Conservation (phyloP, 2,329 filamentous ascomycete genomes). For the Arachnopeziza araneosa region DNA sequence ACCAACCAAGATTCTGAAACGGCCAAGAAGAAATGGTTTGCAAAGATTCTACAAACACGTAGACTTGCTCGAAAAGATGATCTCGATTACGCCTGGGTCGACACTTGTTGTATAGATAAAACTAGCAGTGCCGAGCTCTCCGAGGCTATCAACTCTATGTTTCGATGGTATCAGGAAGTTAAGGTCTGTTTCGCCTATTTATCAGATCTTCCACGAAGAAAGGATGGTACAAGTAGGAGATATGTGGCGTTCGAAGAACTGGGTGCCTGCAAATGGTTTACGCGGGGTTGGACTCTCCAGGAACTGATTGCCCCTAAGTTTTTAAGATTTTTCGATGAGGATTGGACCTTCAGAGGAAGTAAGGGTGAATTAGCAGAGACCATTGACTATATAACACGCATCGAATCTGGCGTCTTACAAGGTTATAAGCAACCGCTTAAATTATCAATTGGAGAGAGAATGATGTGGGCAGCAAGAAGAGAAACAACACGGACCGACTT, state of each 20-base stretch:
- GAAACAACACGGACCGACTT: not conserved
- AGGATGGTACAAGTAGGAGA: not conserved
- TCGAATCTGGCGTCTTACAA: not conserved
- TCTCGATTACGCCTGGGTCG: not conserved
- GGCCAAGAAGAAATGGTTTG: too few relatives aligned
- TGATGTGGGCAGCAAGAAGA: not conserved
- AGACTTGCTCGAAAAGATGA: too few relatives aligned
- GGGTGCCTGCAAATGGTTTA: not conserved
- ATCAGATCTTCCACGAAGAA: not conserved
- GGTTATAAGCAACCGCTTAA: not conserved
- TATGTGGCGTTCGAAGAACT: not conserved
- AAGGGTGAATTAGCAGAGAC: not conserved
- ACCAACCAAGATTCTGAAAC: too few relatives aligned
- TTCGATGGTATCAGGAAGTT: conserved; percentile 1
- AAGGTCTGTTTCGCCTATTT: conserved; percentile 1
- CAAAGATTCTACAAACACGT: too few relatives aligned
- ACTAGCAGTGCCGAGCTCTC: conserved; percentile 3
- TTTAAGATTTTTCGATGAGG: not conserved
- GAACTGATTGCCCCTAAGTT: not conserved
- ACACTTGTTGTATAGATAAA: conserved; percentile 5
- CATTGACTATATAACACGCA: not conserved
- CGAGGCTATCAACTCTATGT: conserved; percentile 5
- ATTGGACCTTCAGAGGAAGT: not conserved
- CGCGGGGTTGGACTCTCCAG: not conserved
- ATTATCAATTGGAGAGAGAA: not conserved